Evolutionary conservation across 1,284 basidiomycete species (phyloP), one percentile per base, ranked within the genome.

Genomic region (Rugosomyces carneus): DNA sequence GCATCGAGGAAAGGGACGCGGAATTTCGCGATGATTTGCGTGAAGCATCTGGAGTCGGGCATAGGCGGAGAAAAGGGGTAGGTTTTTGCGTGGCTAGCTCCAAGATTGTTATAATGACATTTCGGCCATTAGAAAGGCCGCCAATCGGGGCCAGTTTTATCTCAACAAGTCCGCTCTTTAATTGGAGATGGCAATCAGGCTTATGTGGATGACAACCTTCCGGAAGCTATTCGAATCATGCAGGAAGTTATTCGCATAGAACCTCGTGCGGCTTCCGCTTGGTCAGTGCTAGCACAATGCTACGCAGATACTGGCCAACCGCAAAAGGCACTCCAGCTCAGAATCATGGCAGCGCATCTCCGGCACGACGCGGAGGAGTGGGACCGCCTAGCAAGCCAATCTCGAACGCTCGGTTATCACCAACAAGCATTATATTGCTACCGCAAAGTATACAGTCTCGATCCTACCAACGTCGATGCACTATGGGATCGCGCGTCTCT

Each of bases 191-290:
- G 90, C 20, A 96, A 95, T 61, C 79, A 89, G 57, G 86, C 86
- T 1, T 97, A 90, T 62, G 80, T 93, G 41, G 81, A 87, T 55
- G 76, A 72, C 42, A 68, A 90, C 49, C 69, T 84, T 15, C 67
- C 74, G 1, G 76, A 84, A 53, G 86, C 92, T 0, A 84, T 92
- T 27, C 75, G 79, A 18, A 77, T 85, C 37, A 89, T 94, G 75
- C 82, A 89, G 60, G 91, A 98, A 60, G 89, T 97, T 53, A 93
- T 98, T 47, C 80, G 91, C 7, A 92, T 94, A 47, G 94, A 98
- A 62, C 92, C 93, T 1, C 81, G 87, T 26, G 88, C 92, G 7
- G 73, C 77, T 3, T 68, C 81, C 3, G 90, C 93, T 0, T 97
- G 94, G 93, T 78, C 81, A 7, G 89, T 93, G 0, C 76, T 96